Conservation (phyloP, 1,284 basidiomycete species). For the Abortiporus biennis region DNA sequence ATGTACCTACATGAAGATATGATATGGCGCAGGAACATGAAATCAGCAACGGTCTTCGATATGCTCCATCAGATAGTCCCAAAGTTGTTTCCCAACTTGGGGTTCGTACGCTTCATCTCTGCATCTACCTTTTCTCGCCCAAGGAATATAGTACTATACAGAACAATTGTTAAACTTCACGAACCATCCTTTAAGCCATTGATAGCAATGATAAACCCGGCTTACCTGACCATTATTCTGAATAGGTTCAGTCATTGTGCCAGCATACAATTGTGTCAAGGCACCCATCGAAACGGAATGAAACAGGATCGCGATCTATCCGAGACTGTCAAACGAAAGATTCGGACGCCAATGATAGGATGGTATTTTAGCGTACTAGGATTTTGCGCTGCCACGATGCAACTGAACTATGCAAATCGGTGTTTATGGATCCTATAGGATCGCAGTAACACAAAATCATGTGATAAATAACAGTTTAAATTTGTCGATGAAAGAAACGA, state of each 20-base stretch:
- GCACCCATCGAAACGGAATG: not conserved
- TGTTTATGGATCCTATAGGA: slow-evolving; percentile 14
- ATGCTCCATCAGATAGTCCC: not conserved
- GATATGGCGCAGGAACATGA: too few species aligned
- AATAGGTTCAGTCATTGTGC: not conserved
- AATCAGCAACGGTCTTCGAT: too few species aligned
- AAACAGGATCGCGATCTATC: not conserved
- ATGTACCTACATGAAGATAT: too few species aligned
- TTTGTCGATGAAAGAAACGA: not conserved
- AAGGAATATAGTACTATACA: not conserved
- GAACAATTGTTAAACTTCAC: not conserved
- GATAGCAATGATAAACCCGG: not conserved
- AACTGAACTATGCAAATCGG: slow-evolving; percentile 14
- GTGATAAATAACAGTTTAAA: not conserved
- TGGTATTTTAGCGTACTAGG: slow-evolving; percentile 7
- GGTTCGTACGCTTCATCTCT: not conserved
- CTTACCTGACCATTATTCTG: not conserved
- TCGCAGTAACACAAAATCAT: not conserved
- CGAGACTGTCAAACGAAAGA: not conserved
- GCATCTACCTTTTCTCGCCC: not conserved
- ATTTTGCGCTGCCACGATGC: slow-evolving; percentile 5
- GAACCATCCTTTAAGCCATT: not conserved
- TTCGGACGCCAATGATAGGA: not conserved
- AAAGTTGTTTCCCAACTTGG: not conserved
- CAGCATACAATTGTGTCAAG: not conserved